Conservation (phyloP, 345 rosid species). For the Salix purpurea region DNA sequence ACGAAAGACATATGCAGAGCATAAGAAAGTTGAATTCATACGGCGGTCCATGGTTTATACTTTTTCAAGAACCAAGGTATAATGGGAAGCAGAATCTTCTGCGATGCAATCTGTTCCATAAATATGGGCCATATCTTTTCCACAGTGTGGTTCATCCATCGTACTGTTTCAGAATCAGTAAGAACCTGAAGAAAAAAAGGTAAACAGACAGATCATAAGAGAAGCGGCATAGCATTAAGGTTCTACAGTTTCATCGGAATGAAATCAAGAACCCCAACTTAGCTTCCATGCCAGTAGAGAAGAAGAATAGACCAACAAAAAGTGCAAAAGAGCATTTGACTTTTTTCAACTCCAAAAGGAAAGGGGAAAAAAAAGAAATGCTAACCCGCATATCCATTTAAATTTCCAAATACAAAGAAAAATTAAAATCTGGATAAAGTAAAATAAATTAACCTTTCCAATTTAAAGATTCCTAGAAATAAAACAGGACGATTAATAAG, state of each 20-base stretch:
- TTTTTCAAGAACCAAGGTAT: conserved; percentile 95
- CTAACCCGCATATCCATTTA: background rate
- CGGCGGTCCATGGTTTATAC: conserved; percentile 98
- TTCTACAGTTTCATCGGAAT: too few species aligned
- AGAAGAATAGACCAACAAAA: too few species aligned
- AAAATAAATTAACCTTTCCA: too few species aligned
- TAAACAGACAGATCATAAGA: background rate
- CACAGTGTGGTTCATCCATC: conserved; percentile 85
- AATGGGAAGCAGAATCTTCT: conserved; percentile 85
- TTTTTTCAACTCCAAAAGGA: too few species aligned
- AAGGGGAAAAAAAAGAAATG: background rate
- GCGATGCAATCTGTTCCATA: conserved; percentile 84
- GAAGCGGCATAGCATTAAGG: conserved; percentile 10
- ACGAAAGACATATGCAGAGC: background rate
- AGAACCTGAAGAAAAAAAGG: conserved; percentile 47
- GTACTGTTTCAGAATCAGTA: conserved; percentile 75
- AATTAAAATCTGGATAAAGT: too few species aligned
- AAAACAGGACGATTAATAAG: too few species aligned
- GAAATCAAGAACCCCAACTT: too few species aligned
- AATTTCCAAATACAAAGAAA: too few species aligned
- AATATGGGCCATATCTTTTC: conserved; percentile 94
- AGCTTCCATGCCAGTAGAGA: too few species aligned
- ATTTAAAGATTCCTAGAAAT: too few species aligned
- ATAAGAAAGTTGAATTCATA: conserved; percentile 26
- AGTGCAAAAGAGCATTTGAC: too few species aligned